These are phyloP conservation scores for Umbelopsis sp. DNA, from an alignment of 371 early-diverging fungal genomes.

Conservation along the genomic window DNA sequence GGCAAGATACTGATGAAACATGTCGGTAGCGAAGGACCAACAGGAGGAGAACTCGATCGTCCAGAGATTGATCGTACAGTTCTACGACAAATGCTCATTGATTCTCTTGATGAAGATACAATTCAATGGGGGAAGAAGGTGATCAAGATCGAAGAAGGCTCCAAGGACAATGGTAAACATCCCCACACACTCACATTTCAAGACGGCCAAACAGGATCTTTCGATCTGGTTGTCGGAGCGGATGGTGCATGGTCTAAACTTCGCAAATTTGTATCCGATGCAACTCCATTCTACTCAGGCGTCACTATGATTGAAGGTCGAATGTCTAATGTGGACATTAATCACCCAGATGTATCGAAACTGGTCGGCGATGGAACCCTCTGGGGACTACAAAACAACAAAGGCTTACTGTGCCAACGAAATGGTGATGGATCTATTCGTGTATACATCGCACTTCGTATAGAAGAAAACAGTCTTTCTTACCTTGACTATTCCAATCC, in stretches of 20 bases:
- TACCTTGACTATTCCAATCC: constrained; percentile 25
- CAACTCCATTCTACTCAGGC: constrained; percentile 40
- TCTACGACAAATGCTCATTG: constrained; percentile 34
- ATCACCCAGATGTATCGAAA: constrained; percentile 24
- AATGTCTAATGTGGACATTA: constrained; percentile 30
- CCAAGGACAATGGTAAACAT: constrained; percentile 16
- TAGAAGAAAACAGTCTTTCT: constrained; percentile 25
- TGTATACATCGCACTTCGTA: constrained; percentile 31
- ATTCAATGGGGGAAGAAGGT: constrained; percentile 36
- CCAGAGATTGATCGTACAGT: constrained; percentile 44
- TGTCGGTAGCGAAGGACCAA: constrained; percentile 14
- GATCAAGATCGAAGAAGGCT: constrained; percentile 18
- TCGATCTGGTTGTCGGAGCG: constrained; percentile 47
- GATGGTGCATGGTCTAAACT: constrained; percentile 55
- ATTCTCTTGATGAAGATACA: constrained; percentile 27
- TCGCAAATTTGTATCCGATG: constrained; percentile 31
- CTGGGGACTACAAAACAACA: constrained; percentile 26
- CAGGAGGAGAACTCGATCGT: constrained; percentile 15
- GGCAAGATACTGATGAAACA: constrained; percentile 22
- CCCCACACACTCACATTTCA: constrained; percentile 23
- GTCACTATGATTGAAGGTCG: constrained; percentile 33
- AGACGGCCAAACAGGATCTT: constrained; percentile 26
- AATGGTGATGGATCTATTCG: constrained; percentile 28
- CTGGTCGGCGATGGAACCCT: constrained; percentile 33
- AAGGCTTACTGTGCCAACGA: constrained; percentile 31